Percentiles rank a stretch among this genome's conserved stretches.
phyloP scores from a whole-genome alignment of 805 yeast genomes.

The Pichia eremophila region DNA sequence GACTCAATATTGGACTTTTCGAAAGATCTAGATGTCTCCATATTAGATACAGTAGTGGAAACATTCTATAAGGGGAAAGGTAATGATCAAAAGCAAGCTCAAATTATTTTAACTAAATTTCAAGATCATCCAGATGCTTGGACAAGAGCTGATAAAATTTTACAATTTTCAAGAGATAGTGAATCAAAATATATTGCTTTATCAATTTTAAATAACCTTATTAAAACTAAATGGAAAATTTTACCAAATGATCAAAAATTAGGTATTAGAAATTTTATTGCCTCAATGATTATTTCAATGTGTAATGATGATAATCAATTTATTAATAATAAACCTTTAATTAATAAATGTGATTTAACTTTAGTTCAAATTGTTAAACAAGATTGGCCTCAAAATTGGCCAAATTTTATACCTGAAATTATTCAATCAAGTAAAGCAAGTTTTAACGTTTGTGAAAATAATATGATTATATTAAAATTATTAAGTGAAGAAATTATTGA shows the following conservation, averaged over 20 bases:
- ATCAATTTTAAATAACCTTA: constrained; percentile 80
- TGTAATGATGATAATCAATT: constrained; percentile 76
- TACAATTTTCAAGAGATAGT: constrained; percentile 67
- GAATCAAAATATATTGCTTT: constrained; percentile 91
- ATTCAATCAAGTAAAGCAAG: constrained; percentile 77
- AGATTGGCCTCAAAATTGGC: constrained; percentile 99
- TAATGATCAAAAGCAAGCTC: constrained; percentile 63
- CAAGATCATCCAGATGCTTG: constrained; percentile 95
- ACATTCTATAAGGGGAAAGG: constrained; percentile 79
- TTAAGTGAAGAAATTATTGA: constrained; percentile 95
- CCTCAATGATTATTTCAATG: constrained; percentile 84
- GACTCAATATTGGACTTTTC: constrained; percentile 82
- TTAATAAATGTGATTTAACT: constrained; percentile 88
- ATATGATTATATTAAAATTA: constrained; percentile 83
- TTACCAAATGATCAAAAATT: constrained; percentile 80
- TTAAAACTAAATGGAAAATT: constrained; percentile 88
- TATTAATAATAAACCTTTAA: constrained; percentile 65
- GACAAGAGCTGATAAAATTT: constrained; percentile 85
- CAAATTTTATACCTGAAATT: constrained; percentile 88
- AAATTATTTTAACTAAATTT: constrained; percentile 61
- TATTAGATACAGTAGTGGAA: constrained; percentile 77
- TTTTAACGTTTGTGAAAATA: constrained; percentile 92
- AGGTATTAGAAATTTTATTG: constrained; percentile 90
- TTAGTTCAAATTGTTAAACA: constrained; percentile 90
- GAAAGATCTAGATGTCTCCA: constrained; percentile 67